A percentile compares a stretch with the other conserved stretches of the same genome.
Conservation (phyloP, 306 rosid genomes). For the Mimosa pudica region DNA sequence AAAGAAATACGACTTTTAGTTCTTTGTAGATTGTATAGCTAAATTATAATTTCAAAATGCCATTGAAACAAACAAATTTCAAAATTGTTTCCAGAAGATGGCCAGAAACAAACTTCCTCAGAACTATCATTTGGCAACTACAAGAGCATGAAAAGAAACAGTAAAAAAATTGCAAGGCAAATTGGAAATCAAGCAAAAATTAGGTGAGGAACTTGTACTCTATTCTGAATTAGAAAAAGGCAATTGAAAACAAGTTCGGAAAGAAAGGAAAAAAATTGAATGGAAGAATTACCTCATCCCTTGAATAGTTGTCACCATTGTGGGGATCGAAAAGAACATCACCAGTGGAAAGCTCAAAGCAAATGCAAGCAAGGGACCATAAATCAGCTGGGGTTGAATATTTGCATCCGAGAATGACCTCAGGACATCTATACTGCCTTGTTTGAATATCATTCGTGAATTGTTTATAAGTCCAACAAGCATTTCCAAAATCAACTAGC, state of each 20-base stretch:
- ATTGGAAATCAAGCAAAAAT: not conserved
- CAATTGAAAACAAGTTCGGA: constrained; percentile 12
- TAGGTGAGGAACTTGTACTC: not conserved
- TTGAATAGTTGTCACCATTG: constrained; percentile 79
- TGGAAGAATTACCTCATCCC: constrained; percentile 68
- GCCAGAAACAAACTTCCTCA: not conserved
- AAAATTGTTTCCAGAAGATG: not conserved
- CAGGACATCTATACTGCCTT: constrained; percentile 90
- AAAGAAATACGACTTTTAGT: not conserved
- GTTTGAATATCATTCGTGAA: constrained; percentile 90
- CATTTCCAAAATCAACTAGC: constrained; percentile 92
- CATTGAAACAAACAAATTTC: constrained; percentile 12
- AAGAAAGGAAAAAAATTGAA: not conserved
- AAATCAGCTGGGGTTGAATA: constrained; percentile 84
- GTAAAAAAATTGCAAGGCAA: not conserved
- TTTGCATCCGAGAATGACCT: constrained; percentile 87
- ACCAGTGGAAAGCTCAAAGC: constrained; percentile 83
- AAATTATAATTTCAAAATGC: constrained; percentile 20
- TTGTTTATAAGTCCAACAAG: constrained; percentile 93
- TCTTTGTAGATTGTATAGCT: not conserved
- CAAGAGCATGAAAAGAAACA: constrained; percentile 3
- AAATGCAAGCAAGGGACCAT: constrained; percentile 92
- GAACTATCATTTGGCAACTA: not conserved
- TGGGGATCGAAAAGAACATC: constrained; percentile 94
- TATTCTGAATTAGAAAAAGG: constrained; percentile 1